phyloP scores from a whole-genome alignment of 2,329 filamentous ascomycete species.

The Claviceps quebecensis region DNA sequence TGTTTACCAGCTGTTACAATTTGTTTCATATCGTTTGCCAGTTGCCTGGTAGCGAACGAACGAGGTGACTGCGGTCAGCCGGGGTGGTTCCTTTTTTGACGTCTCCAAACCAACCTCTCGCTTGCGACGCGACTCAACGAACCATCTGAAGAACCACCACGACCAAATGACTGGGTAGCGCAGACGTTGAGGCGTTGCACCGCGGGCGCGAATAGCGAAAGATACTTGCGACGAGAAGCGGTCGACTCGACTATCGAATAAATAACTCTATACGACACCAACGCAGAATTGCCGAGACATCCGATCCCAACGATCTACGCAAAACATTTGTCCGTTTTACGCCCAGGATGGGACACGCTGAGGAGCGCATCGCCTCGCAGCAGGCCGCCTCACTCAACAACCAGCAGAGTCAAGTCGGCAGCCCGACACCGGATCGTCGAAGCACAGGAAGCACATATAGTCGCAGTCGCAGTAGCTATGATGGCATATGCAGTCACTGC shows the following conservation, averaged over 20 bases:
- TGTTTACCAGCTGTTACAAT: neutral
- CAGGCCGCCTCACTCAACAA: neutral
- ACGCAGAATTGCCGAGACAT: neutral
- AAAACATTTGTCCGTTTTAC: neutral
- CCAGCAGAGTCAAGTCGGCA: neutral
- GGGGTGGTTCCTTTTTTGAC: neutral
- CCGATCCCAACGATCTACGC: neutral
- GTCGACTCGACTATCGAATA: neutral
- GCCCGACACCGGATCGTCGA: conserved; percentile 8
- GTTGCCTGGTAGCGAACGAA: neutral
- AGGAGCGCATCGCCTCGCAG: conserved; percentile 1
- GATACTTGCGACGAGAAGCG: neutral
- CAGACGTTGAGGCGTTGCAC: neutral
- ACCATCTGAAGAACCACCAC: neutral
- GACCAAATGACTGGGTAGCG: conserved; percentile 3
- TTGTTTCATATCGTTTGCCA: neutral
- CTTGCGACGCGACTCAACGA: neutral
- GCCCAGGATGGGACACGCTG: conserved; percentile 3
- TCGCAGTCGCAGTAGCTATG: conserved; percentile 7
- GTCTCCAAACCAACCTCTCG: neutral
- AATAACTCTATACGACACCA: neutral
- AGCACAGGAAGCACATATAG: conserved; percentile 6
- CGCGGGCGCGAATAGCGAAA: conserved; percentile 1
- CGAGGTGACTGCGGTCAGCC: neutral
- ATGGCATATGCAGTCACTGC: conserved; percentile 6